phyloP scores from a whole-genome alignment of 164 flowering plant genomes.

The Magnolia sinica region DNA sequence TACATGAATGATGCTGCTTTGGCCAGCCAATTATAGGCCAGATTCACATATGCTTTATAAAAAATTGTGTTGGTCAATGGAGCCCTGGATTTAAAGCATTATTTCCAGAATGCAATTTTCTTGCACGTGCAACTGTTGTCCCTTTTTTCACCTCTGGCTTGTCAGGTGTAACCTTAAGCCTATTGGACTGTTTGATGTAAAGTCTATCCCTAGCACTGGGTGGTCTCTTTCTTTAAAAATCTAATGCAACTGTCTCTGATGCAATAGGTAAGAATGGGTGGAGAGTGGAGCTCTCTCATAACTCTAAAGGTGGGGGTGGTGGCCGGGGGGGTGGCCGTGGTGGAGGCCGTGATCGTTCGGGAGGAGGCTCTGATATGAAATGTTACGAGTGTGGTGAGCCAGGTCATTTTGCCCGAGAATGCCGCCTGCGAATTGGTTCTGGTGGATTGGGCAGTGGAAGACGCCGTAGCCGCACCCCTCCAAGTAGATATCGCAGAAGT shows the following conservation, averaged over 20 bases:
- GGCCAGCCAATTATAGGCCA: too few relatives aligned
- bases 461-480: conserved; percentile 75
- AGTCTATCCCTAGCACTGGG: too few relatives aligned
- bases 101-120: too few relatives aligned
- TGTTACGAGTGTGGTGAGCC: conserved; percentile 97
- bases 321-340: conserved; percentile 50
- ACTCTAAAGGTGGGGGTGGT: conserved; percentile 62
- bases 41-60: too few relatives aligned
- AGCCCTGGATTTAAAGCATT: too few relatives aligned
- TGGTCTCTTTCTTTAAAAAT: too few relatives aligned
- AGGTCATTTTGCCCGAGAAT: conserved; percentile 97
- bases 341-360: conserved; percentile 67
- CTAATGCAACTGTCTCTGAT: neutral
- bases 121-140: too few relatives aligned
- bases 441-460: conserved; percentile 47
- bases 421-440: conserved; percentile 65
- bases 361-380: conserved; percentile 83
- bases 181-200: too few relatives aligned
- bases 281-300: conserved; percentile 95
- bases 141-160: too few relatives aligned
- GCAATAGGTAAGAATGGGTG: conserved; percentile 82
- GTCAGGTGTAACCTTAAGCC: too few relatives aligned
- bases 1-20: too few relatives aligned
- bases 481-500: conserved; percentile 66
- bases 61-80: too few relatives aligned